A percentile compares a stretch with the other conserved stretches of the same genome.
Evolutionary conservation across 441 rosid species (phyloP).

Genomic region (Corymbia calophylla): DNA sequence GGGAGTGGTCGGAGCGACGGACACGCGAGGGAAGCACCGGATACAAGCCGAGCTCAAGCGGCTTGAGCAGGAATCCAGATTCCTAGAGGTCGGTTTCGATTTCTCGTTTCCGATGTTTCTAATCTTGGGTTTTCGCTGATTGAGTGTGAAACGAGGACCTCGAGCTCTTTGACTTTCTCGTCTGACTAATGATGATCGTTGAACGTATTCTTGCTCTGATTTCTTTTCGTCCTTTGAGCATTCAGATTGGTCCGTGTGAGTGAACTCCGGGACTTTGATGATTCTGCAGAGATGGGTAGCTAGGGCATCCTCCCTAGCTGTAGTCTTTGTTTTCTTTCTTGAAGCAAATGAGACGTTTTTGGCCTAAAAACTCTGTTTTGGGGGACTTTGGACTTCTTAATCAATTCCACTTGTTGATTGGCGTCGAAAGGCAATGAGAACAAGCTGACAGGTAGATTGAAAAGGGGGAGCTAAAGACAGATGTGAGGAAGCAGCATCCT

Average conservation of each 20-base stretch:
- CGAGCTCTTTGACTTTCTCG: background rate
- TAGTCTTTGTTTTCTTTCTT: background rate
- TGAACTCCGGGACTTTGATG: background rate
- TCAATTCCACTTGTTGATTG: background rate
- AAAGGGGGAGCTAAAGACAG: background rate
- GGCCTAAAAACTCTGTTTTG: background rate
- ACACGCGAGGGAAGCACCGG: constrained; percentile 85
- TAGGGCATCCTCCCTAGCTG: background rate
- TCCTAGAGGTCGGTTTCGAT: constrained; percentile 56
- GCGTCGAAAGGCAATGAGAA: background rate
- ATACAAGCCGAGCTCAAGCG: constrained; percentile 83
- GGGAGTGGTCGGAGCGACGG: constrained; percentile 17
- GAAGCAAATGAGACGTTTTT: background rate
- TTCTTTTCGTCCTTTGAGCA: background rate
- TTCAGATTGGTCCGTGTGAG: background rate
- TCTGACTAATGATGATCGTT: background rate
- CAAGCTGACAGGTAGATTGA: background rate
- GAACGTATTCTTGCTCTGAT: background rate
- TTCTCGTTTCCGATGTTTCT: background rate
- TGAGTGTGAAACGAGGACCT: background rate
- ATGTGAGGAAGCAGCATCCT: background rate
- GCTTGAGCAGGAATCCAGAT: constrained; percentile 85
- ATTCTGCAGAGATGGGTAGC: background rate
- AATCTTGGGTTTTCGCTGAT: background rate
- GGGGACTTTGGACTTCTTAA: background rate